These are phyloP conservation scores for Vairimorpha necatrix DNA, from an alignment of 371 early-diverging fungal species.

Conservation along the genomic window DNA sequence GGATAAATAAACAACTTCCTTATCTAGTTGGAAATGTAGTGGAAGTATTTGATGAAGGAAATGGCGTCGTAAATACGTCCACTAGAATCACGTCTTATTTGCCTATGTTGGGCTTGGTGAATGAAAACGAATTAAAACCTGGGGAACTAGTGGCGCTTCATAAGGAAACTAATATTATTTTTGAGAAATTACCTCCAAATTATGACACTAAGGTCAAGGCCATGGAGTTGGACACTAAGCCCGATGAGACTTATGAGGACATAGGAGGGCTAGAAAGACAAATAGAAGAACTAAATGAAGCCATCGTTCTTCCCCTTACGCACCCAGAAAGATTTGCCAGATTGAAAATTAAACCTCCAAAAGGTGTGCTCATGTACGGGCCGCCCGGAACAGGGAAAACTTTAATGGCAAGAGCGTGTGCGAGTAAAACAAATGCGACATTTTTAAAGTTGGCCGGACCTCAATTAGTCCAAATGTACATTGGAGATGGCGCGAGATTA, in stretches of 20 bases:
- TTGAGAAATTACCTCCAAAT: slow-evolving; percentile 94
- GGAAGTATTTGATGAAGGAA: slow-evolving; percentile 69
- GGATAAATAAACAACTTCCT: slow-evolving; percentile 92
- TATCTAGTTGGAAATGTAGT: slow-evolving; percentile 96
- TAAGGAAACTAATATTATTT: slow-evolving; percentile 93
- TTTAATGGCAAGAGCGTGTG: slow-evolving; percentile 90
- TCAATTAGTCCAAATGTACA: slow-evolving; percentile 97
- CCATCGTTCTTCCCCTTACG: slow-evolving; percentile 92
- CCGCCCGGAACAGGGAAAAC: slow-evolving; percentile 89
- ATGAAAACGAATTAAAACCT: slow-evolving; percentile 79
- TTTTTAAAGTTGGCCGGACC: slow-evolving; percentile 93
- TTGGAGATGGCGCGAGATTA: slow-evolving; percentile 96
- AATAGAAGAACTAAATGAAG: slow-evolving; percentile 95
- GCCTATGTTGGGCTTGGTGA: slow-evolving; percentile 93
- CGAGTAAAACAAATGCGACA: slow-evolving; percentile 87
- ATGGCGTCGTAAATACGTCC: slow-evolving; percentile 46
- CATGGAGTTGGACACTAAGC: slow-evolving; percentile 99
- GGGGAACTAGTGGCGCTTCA: slow-evolving; percentile 98
- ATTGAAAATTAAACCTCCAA: slow-evolving; percentile 91
- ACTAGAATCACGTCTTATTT: slow-evolving; percentile 68
- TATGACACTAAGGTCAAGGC: slow-evolving; percentile 97
- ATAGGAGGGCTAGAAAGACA: slow-evolving; percentile 97
- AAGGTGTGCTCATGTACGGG: slow-evolving; percentile 94
- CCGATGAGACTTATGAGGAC: slow-evolving; percentile 94
- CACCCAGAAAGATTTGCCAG: slow-evolving; percentile 88